phyloP scores from a whole-genome alignment of 805 yeast genomes.

The Isabelozyma pseudorhagii region DNA sequence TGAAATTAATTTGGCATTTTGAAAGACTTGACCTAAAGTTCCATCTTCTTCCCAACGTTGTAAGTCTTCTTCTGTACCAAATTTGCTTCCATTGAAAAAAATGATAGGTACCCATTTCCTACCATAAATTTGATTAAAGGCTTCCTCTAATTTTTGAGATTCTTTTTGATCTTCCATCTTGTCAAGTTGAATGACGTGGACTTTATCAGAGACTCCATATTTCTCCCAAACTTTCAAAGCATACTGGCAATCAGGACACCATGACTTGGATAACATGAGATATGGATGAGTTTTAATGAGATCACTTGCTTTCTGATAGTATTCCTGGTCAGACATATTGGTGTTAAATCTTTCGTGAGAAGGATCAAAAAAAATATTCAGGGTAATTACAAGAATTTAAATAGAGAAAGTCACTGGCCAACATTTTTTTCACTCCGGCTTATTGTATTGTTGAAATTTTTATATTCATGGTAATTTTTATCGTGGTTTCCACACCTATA shows the following conservation, averaged over 20 bases:
- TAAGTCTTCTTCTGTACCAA: conserved; percentile 56
- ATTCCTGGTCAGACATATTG: conserved; percentile 14
- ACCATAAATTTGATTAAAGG: conserved; percentile 55
- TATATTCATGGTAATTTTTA: not conserved
- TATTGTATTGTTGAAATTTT: not conserved
- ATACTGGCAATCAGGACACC: conserved; percentile 80
- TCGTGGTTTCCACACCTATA: not conserved
- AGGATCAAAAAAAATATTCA: not conserved
- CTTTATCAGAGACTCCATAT: conserved; percentile 47
- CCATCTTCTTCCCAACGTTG: conserved; percentile 34
- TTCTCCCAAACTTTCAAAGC: conserved; percentile 54
- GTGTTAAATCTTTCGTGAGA: not conserved
- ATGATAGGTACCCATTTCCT: conserved; percentile 70
- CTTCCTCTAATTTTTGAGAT: conserved; percentile 51
- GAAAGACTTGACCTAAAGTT: conserved; percentile 30
- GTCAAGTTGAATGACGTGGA: conserved; percentile 61
- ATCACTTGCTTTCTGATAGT: conserved; percentile 39
- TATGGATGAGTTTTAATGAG: conserved; percentile 45
- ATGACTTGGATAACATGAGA: conserved; percentile 63
- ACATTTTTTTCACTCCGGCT: not conserved
- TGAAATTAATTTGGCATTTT: conserved; percentile 16
- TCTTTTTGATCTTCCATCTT: conserved; percentile 44
- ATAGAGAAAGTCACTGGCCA: not conserved
- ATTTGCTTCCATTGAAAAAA: conserved; percentile 54
- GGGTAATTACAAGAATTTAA: not conserved